These are phyloP conservation scores for Fusarium luffae DNA, from an alignment of 2,329 filamentous ascomycete genomes.

Conservation along the genomic window DNA sequence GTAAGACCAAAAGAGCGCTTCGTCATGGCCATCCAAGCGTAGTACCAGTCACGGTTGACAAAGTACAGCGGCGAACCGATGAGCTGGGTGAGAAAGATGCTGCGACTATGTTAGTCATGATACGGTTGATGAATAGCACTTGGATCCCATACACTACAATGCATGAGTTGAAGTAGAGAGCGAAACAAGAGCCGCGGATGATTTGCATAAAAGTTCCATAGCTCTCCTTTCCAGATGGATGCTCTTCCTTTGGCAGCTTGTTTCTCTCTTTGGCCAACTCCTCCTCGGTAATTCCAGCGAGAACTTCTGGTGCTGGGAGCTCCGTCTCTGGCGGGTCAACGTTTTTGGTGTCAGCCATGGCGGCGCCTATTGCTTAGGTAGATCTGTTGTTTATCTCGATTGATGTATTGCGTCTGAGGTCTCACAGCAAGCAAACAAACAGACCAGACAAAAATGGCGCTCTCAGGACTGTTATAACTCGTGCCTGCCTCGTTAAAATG, in stretches of 20 bases:
- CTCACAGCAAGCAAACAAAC: not conserved
- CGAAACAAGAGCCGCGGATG: conserved; percentile 63
- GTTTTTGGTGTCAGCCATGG: conserved; percentile 45
- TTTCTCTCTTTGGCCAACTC: conserved; percentile 14
- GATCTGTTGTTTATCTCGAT: conserved; percentile 7
- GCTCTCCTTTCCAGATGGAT: conserved; percentile 67
- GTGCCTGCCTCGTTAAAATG: conserved; percentile 13
- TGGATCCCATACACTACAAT: conserved; percentile 63
- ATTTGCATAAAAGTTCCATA: conserved; percentile 63
- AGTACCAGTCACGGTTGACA: conserved; percentile 80
- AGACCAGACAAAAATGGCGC: conserved; percentile 5
- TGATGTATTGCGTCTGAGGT: not conserved
- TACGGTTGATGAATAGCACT: not conserved
- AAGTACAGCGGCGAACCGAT: conserved; percentile 81
- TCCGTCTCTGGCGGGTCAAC: conserved; percentile 39
- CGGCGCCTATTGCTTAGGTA: conserved; percentile 2
- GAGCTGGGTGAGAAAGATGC: conserved; percentile 77
- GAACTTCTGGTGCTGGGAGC: conserved; percentile 48
- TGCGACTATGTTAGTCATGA: conserved; percentile 46
- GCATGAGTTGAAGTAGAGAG: conserved; percentile 63
- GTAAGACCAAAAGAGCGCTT: conserved; percentile 86
- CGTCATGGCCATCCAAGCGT: conserved; percentile 87
- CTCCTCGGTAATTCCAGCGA: conserved; percentile 39
- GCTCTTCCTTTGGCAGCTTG: conserved; percentile 42
- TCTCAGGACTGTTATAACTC: conserved; percentile 26